Evolutionary conservation across 306 rosid species (phyloP).

Genomic region (Delonix regia): DNA sequence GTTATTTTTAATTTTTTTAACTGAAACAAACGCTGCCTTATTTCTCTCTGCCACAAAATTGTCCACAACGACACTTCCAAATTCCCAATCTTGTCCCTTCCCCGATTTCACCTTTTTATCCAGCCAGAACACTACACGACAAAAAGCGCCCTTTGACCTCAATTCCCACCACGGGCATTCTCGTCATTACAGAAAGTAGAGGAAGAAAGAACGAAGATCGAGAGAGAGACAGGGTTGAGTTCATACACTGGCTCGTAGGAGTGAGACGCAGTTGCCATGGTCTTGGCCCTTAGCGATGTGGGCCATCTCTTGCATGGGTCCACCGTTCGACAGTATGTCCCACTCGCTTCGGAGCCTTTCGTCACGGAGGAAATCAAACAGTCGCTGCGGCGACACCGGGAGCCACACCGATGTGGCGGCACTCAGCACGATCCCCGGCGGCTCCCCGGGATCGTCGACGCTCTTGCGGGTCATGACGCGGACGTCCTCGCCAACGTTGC

Average conservation of each 20-base stretch:
- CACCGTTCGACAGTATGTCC: constrained; percentile 95
- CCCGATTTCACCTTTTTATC: constrained; percentile 21
- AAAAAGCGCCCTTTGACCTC: constrained; percentile 13
- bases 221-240: too few relatives aligned
- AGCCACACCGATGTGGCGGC: constrained; percentile 96
- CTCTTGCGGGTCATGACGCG: constrained; percentile 95
- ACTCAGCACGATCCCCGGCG: constrained; percentile 87
- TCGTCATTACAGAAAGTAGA: constrained; percentile 22
- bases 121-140: constrained; percentile 26
- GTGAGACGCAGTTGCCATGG: constrained; percentile 90
- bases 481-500: constrained; percentile 80
- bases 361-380: constrained; percentile 81
- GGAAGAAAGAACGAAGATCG: background rate
- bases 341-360: constrained; percentile 89
- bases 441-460: constrained; percentile 90
- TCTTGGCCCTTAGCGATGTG: constrained; percentile 92
- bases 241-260: constrained; percentile 74
- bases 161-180: constrained; percentile 21
- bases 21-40: constrained; percentile 45
- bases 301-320: constrained; percentile 99
- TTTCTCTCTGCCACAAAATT: background rate
- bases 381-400: constrained; percentile 61
- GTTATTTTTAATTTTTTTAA: background rate
- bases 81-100: constrained; percentile 45
- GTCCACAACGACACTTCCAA: constrained; percentile 58